Percentiles rank a stretch among this genome's conserved stretches.
Evolutionary conservation across 2,329 filamentous ascomycete genomes (phyloP).

Genomic region (Aspergillus arachidicola): DNA sequence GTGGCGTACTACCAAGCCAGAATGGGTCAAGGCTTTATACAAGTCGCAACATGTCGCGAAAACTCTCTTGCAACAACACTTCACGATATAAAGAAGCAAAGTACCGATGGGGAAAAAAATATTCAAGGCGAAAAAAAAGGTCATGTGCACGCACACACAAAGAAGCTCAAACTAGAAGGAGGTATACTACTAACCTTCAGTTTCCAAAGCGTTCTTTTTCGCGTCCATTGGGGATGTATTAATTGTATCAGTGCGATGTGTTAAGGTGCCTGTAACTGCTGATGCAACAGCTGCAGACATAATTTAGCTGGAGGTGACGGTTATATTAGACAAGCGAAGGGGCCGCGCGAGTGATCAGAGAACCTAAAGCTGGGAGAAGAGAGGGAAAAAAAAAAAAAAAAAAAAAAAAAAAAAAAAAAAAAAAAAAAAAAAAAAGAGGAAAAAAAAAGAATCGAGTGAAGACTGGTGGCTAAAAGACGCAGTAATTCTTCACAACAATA

Average conservation of each 20-base stretch:
- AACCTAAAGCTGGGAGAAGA: constrained; percentile 25
- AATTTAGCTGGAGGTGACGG: constrained; percentile 18
- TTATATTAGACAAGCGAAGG: constrained; percentile 21
- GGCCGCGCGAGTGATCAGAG: constrained; percentile 23
- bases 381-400: constrained; percentile 10
- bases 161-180: constrained; percentile 12
- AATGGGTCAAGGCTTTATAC: constrained; percentile 22
- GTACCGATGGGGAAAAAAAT: constrained; percentile 15
- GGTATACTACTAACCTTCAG: constrained; percentile 44
- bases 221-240: constrained; percentile 48
- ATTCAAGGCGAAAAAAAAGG: constrained; percentile 9
- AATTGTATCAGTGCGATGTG: constrained; percentile 30
- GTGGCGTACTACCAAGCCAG: constrained; percentile 37
- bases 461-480: constrained; percentile 17
- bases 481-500: constrained; percentile 12
- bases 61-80: constrained; percentile 7
- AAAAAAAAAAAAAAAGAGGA: constrained; percentile 11
- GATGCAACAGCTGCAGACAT: constrained; percentile 47
- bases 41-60: constrained; percentile 15
- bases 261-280: constrained; percentile 35
- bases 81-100: constrained; percentile 4
- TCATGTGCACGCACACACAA: constrained; percentile 12
- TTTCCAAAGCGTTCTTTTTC: constrained; percentile 42
- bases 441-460: constrained; percentile 16
- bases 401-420: constrained; percentile 7